Base-by-base conservation (phyloP, 176 grass and related monocot genomes). In the Zoysia pacifica region DNA sequence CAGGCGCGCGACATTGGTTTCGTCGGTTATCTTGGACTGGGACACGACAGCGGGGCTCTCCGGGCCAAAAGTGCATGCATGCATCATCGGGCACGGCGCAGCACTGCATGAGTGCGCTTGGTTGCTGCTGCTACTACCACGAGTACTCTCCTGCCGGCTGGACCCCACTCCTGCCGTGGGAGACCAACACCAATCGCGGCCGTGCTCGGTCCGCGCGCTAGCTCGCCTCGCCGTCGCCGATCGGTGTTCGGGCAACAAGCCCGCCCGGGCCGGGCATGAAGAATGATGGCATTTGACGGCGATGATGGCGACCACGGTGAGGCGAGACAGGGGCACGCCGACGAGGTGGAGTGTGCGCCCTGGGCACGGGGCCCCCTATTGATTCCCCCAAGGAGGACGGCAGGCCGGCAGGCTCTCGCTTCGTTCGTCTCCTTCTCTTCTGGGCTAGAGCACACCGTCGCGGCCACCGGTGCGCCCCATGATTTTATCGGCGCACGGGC, bases 281-380 rank as follows among this genome's bases (percentile, higher is more conserved):
- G 70, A 68, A 87, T 87, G 75, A 88, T 88, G 61, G 61, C 69
- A 78, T 78, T 87, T 83, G 80, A 78, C 80, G 86, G 86, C 75
- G 86, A 88, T 83, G 80, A 88, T 88, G 75, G 75, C 80, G 16
- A 78, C 74, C 80, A 79, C 80, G 80, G 66, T 71, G 59, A 47
- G 11, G 11, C 79, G 79, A 78, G 81, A 79, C 59, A 62, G 59
- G 69, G 69, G 75, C 80, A 73, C 80, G 69, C 80, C 86, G 47
- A 87, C 40, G 74, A 41, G 44, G 44, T 78, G 86, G 80, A 87
- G 74, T 73, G 61, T 83, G 74, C 80, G 61, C 79, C 67, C 85
- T 66, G 47, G 55, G 36, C 46, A 18, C 19, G 16, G 20, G 20
- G 59, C 36, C 20, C 19, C 28, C 28, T 28, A 28, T 28, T 28